Base-by-base conservation (phyloP, 495 filamentous ascomycete species). In the Hypoxylon intermedium region DNA sequence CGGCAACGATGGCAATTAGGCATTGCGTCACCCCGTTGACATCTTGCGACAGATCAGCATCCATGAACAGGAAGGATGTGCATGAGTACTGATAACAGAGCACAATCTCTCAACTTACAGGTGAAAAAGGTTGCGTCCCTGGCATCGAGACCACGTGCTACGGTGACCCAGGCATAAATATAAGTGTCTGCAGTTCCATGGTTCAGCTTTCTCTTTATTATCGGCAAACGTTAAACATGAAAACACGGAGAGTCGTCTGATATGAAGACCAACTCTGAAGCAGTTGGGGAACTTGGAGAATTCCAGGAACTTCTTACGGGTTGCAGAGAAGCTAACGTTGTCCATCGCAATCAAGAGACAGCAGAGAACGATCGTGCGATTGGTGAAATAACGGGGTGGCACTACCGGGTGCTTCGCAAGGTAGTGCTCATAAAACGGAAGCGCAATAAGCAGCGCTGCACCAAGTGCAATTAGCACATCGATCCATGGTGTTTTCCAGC, bases 1-100 rank as follows among this genome's bases (percentile, higher is more conserved):
- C 78, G 1, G 73, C 65, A 0, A 72, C 34, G 56, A 82, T 81
- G 6, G 73, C 78, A 7, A 69, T 56, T 2, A 81, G 51, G 23
- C 69, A 73, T 50, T 80, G 77, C 42, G 72, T 74, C 42, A 82
- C 73, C 2, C 75, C 75, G 51, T 79, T 80, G 20, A 70, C 75
- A 55, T 76, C 60, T 63, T 18, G 3, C 20, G 13, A 9, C 6
- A 9, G 2, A 30, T 64, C 23, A 64, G 54, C 26, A n/a, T 43
- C 16, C 12, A n/a, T 7, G 24, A 26, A 9, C 2, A 12, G 7
- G 18, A 53, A 19, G 0, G 18, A 30, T 19, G 24, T 1, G 6
- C 5, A 44, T 9, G 5, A 4, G 6, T 18, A 7, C 5, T 30
- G 18, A 13, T 18, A 13, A 19, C 23, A 6, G 5, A 37, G 20